These are phyloP conservation scores for Diaporthe citriasiana DNA, from an alignment of 2,329 filamentous ascomycete genomes.

Conservation along the genomic window DNA sequence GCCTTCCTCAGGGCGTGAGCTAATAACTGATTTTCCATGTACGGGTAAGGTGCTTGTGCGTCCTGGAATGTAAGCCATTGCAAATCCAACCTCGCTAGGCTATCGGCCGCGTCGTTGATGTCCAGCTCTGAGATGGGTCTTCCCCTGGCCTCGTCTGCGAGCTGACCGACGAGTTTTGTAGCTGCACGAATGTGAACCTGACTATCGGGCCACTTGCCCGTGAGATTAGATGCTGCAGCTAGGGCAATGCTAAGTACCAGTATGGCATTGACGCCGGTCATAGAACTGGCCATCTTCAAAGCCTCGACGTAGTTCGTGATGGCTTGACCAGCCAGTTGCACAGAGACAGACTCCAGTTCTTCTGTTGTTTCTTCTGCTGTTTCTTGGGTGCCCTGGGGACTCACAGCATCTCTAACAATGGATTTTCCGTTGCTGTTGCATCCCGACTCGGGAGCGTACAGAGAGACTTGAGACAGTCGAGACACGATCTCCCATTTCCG, in stretches of 20 bases:
- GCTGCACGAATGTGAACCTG: conserved; percentile 52
- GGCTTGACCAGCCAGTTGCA: conserved; percentile 47
- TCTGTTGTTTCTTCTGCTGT: neutral
- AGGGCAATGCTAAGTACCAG: conserved; percentile 52
- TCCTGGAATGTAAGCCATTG: conserved; percentile 54
- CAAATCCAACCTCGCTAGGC: conserved; percentile 51
- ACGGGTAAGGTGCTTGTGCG: conserved; percentile 50
- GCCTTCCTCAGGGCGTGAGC: neutral
- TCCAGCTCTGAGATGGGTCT: conserved; percentile 33
- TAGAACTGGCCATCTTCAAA: conserved; percentile 47
- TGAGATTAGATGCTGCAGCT: conserved; percentile 50
- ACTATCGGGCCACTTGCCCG: conserved; percentile 51
- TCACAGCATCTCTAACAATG: neutral
- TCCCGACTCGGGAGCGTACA: no score
- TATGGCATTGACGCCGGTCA: conserved; percentile 48
- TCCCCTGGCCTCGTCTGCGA: neutral
- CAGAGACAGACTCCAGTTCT: conserved; percentile 12
- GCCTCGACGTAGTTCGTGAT: conserved; percentile 48
- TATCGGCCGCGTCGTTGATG: conserved; percentile 43
- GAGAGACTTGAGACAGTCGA: neutral
- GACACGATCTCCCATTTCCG: conserved; percentile 45
- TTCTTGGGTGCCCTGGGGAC: neutral
- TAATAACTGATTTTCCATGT: conserved; percentile 32
- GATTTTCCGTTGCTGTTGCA: neutral
- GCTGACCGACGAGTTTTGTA: conserved; percentile 46